Conservation (phyloP, 768 basidiomycete genomes). For the Amanita exitialis region DNA sequence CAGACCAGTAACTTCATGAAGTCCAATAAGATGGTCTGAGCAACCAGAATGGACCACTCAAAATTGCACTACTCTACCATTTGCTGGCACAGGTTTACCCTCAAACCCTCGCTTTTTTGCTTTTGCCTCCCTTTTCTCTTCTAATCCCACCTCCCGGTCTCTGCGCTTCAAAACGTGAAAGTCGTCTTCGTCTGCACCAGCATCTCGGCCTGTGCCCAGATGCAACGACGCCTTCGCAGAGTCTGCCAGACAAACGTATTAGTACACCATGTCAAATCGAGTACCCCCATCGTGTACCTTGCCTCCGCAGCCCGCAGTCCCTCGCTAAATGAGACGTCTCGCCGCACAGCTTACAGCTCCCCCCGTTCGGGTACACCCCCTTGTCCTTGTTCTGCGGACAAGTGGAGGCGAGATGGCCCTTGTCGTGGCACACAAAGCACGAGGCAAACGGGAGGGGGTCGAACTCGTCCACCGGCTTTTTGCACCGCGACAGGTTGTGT, state of each 20-base stretch:
- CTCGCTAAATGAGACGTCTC: slow-evolving; percentile 79
- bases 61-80: not conserved
- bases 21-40: too few species aligned
- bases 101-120: slow-evolving; percentile 30
- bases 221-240: slow-evolving; percentile 24
- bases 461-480: slow-evolving; percentile 44
- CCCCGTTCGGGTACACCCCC: slow-evolving; percentile 87
- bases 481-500: slow-evolving; percentile 76
- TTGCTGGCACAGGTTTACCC: slow-evolving; percentile 25
- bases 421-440: slow-evolving; percentile 82
- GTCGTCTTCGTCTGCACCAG: slow-evolving; percentile 91
- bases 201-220: slow-evolving; percentile 38
- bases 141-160: slow-evolving; percentile 46
- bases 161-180: slow-evolving; percentile 75
- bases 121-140: slow-evolving; percentile 37
- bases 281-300: slow-evolving; percentile 34
- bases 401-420: slow-evolving; percentile 76
- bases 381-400: slow-evolving; percentile 75
- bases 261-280: too few species aligned
- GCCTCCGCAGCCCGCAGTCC: slow-evolving; percentile 61
- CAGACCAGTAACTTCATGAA: too few species aligned
- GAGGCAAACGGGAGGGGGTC: slow-evolving; percentile 81
- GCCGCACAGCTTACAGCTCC: slow-evolving; percentile 82
- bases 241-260: slow-evolving; percentile 19
- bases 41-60: too few species aligned